Conservation (phyloP, 2,329 filamentous ascomycete species). For the Epicoccum nigrum region DNA sequence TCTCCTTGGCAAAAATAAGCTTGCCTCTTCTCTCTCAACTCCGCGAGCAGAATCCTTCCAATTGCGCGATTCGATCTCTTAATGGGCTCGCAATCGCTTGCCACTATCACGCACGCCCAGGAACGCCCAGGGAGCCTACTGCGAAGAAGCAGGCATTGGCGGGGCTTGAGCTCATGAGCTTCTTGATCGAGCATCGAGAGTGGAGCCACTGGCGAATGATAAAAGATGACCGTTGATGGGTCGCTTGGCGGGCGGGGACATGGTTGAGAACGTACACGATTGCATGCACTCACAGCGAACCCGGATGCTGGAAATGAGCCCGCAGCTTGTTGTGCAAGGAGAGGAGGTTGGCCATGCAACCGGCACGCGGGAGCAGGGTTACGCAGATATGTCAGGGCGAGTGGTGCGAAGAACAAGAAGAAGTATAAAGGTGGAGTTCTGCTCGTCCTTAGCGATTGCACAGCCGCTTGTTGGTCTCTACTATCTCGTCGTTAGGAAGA, state of each 20-base stretch:
- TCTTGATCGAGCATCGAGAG: slow-evolving; percentile 10
- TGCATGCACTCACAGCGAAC: slow-evolving; percentile 9
- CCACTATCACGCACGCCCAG: slow-evolving; percentile 24
- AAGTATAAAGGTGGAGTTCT: slow-evolving; percentile 7
- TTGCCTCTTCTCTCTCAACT: slow-evolving; percentile 6
- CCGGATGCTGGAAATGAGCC: slow-evolving; percentile 12
- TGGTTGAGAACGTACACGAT: background rate
- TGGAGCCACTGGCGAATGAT: slow-evolving; percentile 14
- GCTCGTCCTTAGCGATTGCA: background rate
- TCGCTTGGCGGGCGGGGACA: slow-evolving; percentile 10
- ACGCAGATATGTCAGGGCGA: slow-evolving; percentile 6
- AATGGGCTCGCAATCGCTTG: slow-evolving; percentile 10
- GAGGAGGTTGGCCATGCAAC: slow-evolving; percentile 3
- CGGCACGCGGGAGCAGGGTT: slow-evolving; percentile 6
- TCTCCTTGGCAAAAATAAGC: slow-evolving; percentile 14
- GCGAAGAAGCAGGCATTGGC: slow-evolving; percentile 20
- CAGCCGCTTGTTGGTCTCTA: slow-evolving; percentile 12
- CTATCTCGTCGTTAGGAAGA: slow-evolving; percentile 9
- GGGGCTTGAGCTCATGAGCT: slow-evolving; percentile 18
- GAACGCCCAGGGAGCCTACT: slow-evolving; percentile 20
- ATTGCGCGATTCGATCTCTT: background rate
- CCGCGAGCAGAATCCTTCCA: slow-evolving; percentile 10
- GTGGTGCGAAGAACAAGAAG: background rate
- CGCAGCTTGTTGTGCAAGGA: slow-evolving; percentile 1
- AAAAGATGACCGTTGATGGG: slow-evolving; percentile 7